phyloP scores from a whole-genome alignment of 1,284 basidiomycete species.

The Agaricales sp. region DNA sequence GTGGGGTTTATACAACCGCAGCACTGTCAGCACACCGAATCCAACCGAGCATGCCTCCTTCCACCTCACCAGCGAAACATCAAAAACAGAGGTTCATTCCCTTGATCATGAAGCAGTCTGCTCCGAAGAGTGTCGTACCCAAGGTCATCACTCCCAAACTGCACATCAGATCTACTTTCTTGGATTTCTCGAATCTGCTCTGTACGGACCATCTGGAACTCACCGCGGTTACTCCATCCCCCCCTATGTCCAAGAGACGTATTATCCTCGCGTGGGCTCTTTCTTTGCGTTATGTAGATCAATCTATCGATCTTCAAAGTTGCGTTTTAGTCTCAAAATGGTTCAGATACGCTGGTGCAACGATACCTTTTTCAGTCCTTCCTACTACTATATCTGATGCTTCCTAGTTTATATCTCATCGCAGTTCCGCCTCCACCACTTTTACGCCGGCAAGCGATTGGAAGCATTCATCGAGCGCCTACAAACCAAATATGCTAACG shows the following conservation, averaged over 20 bases:
- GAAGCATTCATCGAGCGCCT: slow-evolving; percentile 20
- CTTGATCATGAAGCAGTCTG: too few relatives aligned
- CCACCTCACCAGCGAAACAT: too few relatives aligned
- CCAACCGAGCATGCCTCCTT: too few relatives aligned
- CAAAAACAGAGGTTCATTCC: too few relatives aligned
- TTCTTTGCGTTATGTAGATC: slow-evolving; percentile 37
- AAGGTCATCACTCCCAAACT: too few relatives aligned
- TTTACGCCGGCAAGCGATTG: slow-evolving; percentile 40
- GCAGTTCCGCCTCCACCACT: slow-evolving; percentile 27
- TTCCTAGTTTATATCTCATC: slow-evolving; percentile 53
- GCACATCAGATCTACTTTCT: not conserved
- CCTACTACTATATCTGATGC: too few relatives aligned
- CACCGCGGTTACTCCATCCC: slow-evolving; percentile 40
- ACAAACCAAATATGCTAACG: slow-evolving; percentile 20
- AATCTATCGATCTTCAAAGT: slow-evolving; percentile 17
- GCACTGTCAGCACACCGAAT: too few relatives aligned
- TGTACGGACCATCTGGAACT: slow-evolving; percentile 15
- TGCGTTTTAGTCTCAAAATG: slow-evolving; percentile 44
- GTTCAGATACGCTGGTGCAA: slow-evolving; percentile 56
- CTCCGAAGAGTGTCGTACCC: too few relatives aligned
- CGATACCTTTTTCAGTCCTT: not conserved
- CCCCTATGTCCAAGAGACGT: slow-evolving; percentile 44
- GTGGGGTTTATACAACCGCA: too few relatives aligned
- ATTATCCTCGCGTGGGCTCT: slow-evolving; percentile 41
- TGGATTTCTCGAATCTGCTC: not conserved